Conservation (phyloP, 495 filamentous ascomycete species). For the Penicillium maclennaniae region DNA sequence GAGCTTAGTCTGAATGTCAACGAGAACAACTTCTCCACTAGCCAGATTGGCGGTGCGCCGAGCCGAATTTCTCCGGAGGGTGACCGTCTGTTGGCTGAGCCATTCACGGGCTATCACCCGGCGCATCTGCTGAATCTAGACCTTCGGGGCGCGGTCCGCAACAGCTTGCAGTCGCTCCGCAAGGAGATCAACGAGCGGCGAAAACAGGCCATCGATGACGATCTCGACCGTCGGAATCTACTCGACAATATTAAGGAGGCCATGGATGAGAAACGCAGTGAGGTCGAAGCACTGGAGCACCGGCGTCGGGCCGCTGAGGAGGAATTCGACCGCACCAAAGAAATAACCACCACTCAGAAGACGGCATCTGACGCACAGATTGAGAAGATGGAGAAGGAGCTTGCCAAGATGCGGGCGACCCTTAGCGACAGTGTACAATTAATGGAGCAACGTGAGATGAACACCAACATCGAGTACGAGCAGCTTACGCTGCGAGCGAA, state of each 20-base stretch:
- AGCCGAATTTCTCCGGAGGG: slow-evolving; percentile 46
- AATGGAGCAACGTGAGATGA: slow-evolving; percentile 95
- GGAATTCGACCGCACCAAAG: slow-evolving; percentile 90
- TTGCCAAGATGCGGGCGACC: slow-evolving; percentile 83
- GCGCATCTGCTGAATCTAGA: slow-evolving; percentile 83
- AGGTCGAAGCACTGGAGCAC: slow-evolving; percentile 90
- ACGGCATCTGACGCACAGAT: slow-evolving; percentile 85
- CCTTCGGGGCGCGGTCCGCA: slow-evolving; percentile 74
- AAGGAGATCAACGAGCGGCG: slow-evolving; percentile 87
- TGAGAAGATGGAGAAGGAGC: slow-evolving; percentile 96
- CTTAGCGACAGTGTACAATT: slow-evolving; percentile 85
- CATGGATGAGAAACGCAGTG: slow-evolving; percentile 86
- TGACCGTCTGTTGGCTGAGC: slow-evolving; percentile 73
- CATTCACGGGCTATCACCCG: slow-evolving; percentile 82
- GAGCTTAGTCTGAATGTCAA: slow-evolving; percentile 77
- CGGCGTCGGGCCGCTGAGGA: slow-evolving; percentile 78
- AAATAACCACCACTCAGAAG: slow-evolving; percentile 83
- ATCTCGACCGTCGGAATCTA: slow-evolving; percentile 86
- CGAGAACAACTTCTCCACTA: slow-evolving; percentile 70
- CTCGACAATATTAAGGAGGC: slow-evolving; percentile 91
- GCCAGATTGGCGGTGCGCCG: slow-evolving; percentile 60
- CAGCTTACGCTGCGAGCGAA: slow-evolving; percentile 81
- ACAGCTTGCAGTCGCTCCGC: slow-evolving; percentile 67
- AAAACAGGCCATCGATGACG: slow-evolving; percentile 73
- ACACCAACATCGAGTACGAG: slow-evolving; percentile 94